Percentiles rank a stretch among this genome's conserved stretches.
phyloP scores from a whole-genome alignment of 106 monocot species.

The Narthecium ossifragum region DNA sequence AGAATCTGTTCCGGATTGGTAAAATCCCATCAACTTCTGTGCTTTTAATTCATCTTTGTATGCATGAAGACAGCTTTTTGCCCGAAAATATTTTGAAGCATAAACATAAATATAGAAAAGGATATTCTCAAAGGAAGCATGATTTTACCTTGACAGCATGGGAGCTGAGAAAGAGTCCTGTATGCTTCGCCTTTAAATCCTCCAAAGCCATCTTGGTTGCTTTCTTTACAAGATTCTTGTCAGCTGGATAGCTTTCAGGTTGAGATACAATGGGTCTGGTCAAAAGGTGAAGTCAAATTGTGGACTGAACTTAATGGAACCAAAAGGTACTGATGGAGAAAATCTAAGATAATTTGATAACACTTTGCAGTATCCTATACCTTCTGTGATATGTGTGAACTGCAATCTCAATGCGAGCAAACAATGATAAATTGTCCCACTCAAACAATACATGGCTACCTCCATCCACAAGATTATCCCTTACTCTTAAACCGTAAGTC shows the following conservation, averaged over 20 bases:
- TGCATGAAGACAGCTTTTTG: too few relatives aligned
- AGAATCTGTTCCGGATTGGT: too few relatives aligned
- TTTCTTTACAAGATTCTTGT: constrained; percentile 41
- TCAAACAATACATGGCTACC: constrained; percentile 43
- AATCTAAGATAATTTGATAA: neutral
- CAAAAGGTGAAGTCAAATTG: constrained; percentile 17
- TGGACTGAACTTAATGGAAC: neutral
- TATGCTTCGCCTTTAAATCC: constrained; percentile 57
- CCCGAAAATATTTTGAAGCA: too few relatives aligned
- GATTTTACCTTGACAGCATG: constrained; percentile 40
- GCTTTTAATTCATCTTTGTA: too few relatives aligned
- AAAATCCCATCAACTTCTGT: too few relatives aligned
- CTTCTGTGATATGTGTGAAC: constrained; percentile 45
- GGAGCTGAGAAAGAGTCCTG: constrained; percentile 43
- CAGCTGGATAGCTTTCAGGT: constrained; percentile 8
- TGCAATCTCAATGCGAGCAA: constrained; percentile 55
- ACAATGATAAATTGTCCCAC: constrained; percentile 44
- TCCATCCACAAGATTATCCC: constrained; percentile 23
- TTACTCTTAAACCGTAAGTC: constrained; percentile 60
- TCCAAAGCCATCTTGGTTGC: constrained; percentile 60
- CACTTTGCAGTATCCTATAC: constrained; percentile 77
- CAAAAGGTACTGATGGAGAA: neutral
- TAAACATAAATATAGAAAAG: neutral
- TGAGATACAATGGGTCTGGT: constrained; percentile 6
- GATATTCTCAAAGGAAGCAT: neutral